A percentile compares a stretch with the other conserved stretches of the same genome.
phyloP scores from a whole-genome alignment of 352 stramenopile species.

The Plasmopara muralis region DNA sequence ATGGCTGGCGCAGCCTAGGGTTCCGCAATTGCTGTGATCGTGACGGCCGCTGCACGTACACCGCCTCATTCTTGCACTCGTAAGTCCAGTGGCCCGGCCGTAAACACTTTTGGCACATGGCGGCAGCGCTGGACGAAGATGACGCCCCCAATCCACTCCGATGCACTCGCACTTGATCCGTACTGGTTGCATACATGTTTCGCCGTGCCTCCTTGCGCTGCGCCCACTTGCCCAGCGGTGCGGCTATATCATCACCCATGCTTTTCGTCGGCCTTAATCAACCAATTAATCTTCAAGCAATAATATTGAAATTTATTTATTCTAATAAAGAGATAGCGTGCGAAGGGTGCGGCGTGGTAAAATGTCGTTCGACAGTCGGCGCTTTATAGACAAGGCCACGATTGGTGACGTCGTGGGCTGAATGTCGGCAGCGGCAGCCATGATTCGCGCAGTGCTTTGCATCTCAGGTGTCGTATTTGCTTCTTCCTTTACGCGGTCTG shows the following conservation, averaged over 20 bases:
- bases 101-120: slow-evolving; percentile 83
- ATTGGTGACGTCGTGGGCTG: slow-evolving; percentile 42
- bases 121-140: slow-evolving; percentile 17
- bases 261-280: not conserved
- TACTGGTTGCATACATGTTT: slow-evolving; percentile 83
- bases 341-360: slow-evolving; percentile 8
- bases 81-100: slow-evolving; percentile 77
- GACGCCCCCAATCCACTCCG: slow-evolving; percentile 28
- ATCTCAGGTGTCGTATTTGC: slow-evolving; percentile 40
- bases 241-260: slow-evolving; percentile 37
- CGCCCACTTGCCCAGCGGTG: slow-evolving; percentile 52
- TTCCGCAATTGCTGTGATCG: slow-evolving; percentile 76
- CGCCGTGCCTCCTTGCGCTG: slow-evolving; percentile 65
- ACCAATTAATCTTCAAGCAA: not conserved
- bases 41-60: slow-evolving; percentile 74
- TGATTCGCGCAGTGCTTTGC: slow-evolving; percentile 53
- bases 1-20: slow-evolving; percentile 70
- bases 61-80: slow-evolving; percentile 81
- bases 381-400: slow-evolving; percentile 28
- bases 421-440: slow-evolving; percentile 49
- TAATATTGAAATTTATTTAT: not conserved
- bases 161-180: slow-evolving; percentile 57
- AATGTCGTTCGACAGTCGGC: slow-evolving; percentile 16
- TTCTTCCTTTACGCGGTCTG: slow-evolving; percentile 32
- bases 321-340: slow-evolving; percentile 1